Conservation (phyloP, 179 eudicot genomes). For the Kewa caespitosa region DNA sequence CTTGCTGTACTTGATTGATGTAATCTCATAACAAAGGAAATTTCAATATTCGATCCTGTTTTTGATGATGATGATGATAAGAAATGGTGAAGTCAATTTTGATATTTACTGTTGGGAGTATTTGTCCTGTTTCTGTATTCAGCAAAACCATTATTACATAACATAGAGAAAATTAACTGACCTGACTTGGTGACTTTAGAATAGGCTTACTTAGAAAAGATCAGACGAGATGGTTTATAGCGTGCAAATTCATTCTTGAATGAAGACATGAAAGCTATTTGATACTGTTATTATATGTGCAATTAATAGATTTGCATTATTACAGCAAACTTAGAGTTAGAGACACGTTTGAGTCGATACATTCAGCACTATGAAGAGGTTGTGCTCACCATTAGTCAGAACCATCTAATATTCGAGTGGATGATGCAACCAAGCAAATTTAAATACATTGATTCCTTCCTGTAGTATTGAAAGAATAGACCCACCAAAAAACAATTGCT, state of each 20-base stretch:
- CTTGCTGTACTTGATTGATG: conserved; percentile 23
- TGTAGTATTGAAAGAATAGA: background rate
- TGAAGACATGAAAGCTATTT: too few species aligned
- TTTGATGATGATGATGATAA: background rate
- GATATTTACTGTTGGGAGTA: background rate
- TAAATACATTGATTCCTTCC: background rate
- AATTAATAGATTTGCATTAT: too few species aligned
- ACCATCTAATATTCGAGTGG: background rate
- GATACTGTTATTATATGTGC: too few species aligned
- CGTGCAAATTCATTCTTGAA: too few species aligned
- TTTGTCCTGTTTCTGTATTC: background rate
- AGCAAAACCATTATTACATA: background rate
- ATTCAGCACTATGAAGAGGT: background rate
- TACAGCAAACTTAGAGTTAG: too few species aligned
- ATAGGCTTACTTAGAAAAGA: too few species aligned
- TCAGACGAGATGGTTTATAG: too few species aligned
- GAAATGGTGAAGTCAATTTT: background rate
- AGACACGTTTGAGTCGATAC: background rate
- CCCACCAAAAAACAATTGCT: background rate
- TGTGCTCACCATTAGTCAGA: background rate
- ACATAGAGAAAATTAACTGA: too few species aligned
- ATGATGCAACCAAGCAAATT: background rate
- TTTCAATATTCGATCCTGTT: background rate
- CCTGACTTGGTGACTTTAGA: too few species aligned
- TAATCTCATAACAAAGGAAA: background rate